A percentile compares a stretch with the other conserved stretches of the same genome.
phyloP scores from a whole-genome alignment of 352 stramenopile genomes.

The Peronosclerospora sorghi region DNA sequence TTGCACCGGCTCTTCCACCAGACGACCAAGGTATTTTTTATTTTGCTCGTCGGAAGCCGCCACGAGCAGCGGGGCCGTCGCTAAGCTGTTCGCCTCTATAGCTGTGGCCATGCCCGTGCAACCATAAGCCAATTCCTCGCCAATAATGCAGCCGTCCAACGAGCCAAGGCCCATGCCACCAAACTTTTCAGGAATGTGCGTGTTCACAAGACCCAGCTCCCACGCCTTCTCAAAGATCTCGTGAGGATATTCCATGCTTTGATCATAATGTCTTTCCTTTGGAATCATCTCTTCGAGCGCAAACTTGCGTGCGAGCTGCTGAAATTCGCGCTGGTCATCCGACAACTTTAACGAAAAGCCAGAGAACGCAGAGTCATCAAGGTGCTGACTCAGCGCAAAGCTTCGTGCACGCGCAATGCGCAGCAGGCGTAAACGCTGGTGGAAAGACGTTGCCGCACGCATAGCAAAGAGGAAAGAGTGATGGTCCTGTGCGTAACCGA shows the following conservation, averaged over 20 bases:
- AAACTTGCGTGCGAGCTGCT: constrained; percentile 81
- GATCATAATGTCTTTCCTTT: constrained; percentile 72
- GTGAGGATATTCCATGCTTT: constrained; percentile 78
- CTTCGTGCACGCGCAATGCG: constrained; percentile 13
- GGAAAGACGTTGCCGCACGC: background rate
- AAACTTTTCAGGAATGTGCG: constrained; percentile 79
- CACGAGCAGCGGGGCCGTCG: constrained; percentile 73
- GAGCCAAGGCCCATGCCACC: constrained; percentile 70
- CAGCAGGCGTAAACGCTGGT: constrained; percentile 8
- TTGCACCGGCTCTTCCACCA: constrained; percentile 75
- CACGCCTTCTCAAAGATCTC: constrained; percentile 85
- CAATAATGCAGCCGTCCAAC: constrained; percentile 79
- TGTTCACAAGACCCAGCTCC: constrained; percentile 83
- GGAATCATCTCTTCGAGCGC: constrained; percentile 86
- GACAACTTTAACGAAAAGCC: constrained; percentile 74
- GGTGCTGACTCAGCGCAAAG: constrained; percentile 31
- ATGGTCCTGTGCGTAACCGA: background rate
- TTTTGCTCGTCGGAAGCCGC: constrained; percentile 72
- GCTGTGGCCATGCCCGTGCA: constrained; percentile 88
- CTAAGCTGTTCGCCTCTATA: constrained; percentile 84
- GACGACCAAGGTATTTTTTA: constrained; percentile 78
- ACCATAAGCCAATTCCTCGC: constrained; percentile 84
- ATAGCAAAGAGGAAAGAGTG: background rate
- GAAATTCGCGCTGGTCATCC: constrained; percentile 82
- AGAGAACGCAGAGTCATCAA: constrained; percentile 41